Evolutionary conservation across 1,139 yeast species (phyloP).

Genomic region (Saccharomyces hybrid): DNA sequence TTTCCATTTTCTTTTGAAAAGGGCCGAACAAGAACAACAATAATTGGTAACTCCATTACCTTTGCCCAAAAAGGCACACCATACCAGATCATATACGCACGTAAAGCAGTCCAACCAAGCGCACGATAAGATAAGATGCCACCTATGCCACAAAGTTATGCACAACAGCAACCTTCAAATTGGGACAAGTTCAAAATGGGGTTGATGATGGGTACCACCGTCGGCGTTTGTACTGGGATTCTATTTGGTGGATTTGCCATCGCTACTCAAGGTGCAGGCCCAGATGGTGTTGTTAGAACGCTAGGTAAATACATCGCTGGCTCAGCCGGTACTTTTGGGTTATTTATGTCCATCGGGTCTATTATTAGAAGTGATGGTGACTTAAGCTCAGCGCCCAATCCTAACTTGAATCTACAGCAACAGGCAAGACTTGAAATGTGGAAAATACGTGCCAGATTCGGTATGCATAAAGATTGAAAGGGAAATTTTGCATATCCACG

Average conservation of each 20-base stretch:
- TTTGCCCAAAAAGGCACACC: neutral
- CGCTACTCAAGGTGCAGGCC: slow-evolving; percentile 93
- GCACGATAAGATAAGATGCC: slow-evolving; percentile 46
- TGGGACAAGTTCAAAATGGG: slow-evolving; percentile 98
- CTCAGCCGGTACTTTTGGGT: slow-evolving; percentile 92
- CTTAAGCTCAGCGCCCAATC: slow-evolving; percentile 12
- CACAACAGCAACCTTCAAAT: slow-evolving; percentile 74
- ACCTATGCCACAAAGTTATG: slow-evolving; percentile 72
- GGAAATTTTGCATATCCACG: neutral
- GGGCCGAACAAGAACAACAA: neutral
- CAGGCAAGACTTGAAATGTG: slow-evolving; percentile 29
- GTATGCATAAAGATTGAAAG: slow-evolving; percentile 6
- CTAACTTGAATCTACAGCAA: slow-evolving; percentile 21
- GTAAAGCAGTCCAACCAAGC: neutral
- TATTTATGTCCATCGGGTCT: slow-evolving; percentile 91
- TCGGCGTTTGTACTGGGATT: slow-evolving; percentile 93
- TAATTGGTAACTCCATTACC: neutral
- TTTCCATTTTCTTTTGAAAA: neutral
- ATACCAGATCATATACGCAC: neutral
- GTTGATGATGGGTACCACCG: slow-evolving; percentile 91
- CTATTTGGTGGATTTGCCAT: slow-evolving; percentile 91
- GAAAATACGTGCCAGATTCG: slow-evolving; percentile 26
- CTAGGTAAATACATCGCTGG: slow-evolving; percentile 95
- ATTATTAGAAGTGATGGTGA: slow-evolving; percentile 72
- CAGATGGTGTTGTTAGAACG: slow-evolving; percentile 93